phyloP scores from a whole-genome alignment of 371 early-diverging fungal species.

The Homolaphlyctis polyrhiza region DNA sequence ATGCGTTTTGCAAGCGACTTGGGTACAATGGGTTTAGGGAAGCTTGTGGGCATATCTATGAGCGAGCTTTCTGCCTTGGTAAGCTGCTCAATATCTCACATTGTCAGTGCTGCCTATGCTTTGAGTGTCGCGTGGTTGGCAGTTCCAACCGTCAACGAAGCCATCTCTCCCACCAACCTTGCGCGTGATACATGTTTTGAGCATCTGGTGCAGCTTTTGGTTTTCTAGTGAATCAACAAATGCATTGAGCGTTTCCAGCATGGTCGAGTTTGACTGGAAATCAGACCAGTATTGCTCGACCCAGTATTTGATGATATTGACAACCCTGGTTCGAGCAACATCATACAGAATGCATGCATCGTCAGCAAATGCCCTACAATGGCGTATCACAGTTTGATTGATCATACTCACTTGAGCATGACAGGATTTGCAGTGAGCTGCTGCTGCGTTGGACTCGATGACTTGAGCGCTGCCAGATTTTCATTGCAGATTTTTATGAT shows the following conservation, averaged over 20 bases:
- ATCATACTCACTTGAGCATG: background rate
- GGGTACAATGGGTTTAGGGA: slow-evolving; percentile 49
- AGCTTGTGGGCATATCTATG: slow-evolving; percentile 12
- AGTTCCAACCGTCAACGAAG: background rate
- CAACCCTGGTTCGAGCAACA: slow-evolving; percentile 17
- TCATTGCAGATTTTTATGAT: slow-evolving; percentile 19
- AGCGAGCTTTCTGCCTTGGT: background rate
- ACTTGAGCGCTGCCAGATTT: slow-evolving; percentile 10
- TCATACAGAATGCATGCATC: too few relatives aligned
- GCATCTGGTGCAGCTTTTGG: slow-evolving; percentile 24
- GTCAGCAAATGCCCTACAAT: too few relatives aligned
- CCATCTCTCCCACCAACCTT: slow-evolving; percentile 15
- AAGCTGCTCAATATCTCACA: background rate
- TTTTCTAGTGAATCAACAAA: slow-evolving; percentile 31
- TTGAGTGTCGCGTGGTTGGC: background rate
- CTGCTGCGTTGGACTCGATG: background rate
- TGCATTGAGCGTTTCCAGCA: slow-evolving; percentile 22
- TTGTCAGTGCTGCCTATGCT: background rate
- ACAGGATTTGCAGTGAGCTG: slow-evolving; percentile 7
- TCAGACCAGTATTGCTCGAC: slow-evolving; percentile 51
- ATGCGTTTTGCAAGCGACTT: slow-evolving; percentile 27
- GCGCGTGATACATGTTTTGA: slow-evolving; percentile 22
- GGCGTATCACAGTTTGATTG: too few relatives aligned
- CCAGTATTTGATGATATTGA: slow-evolving; percentile 45
- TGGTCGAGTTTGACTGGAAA: slow-evolving; percentile 31